phyloP scores from a whole-genome alignment of 495 filamentous ascomycete genomes.

The Penicillium silybi region DNA sequence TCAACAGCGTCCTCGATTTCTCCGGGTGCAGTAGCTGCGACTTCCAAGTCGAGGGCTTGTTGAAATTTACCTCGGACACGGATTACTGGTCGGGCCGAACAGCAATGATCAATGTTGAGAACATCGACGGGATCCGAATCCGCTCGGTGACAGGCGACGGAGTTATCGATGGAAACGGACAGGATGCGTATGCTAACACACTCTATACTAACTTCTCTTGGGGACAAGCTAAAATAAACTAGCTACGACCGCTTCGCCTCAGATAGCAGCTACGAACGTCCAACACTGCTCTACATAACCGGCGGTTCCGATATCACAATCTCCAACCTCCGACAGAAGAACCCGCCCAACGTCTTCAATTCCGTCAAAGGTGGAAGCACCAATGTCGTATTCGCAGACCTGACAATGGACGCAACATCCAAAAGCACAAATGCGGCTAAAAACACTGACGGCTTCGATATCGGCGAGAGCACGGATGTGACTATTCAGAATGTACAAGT shows the following conservation, averaged over 20 bases:
- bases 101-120: slow-evolving; percentile 35
- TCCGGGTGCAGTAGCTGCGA: slow-evolving; percentile 34
- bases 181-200: too few species aligned
- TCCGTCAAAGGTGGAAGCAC: slow-evolving; percentile 30
- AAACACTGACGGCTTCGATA: slow-evolving; percentile 45
- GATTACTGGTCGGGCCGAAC: slow-evolving; percentile 37
- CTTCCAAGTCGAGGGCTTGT: slow-evolving; percentile 39
- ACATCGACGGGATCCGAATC: slow-evolving; percentile 32
- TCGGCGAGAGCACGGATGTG: slow-evolving; percentile 39
- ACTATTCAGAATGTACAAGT: slow-evolving; percentile 31
- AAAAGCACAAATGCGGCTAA: slow-evolving; percentile 35
- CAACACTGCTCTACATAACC: slow-evolving; percentile 41
- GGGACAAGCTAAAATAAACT: too few species aligned
- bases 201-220: too few species aligned
- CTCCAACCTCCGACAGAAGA: slow-evolving; percentile 31
- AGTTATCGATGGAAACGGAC: slow-evolving; percentile 46
- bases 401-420: slow-evolving; percentile 34
- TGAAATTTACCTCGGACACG: slow-evolving; percentile 35
- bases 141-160: slow-evolving; percentile 37
- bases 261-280: slow-evolving; percentile 33
- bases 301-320: slow-evolving; percentile 32
- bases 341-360: slow-evolving; percentile 45
- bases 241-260: slow-evolving; percentile 37
- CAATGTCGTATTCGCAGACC: slow-evolving; percentile 28
- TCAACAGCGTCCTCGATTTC: slow-evolving; percentile 38